Conservation (phyloP, 306 rosid species). For the Glycine tomentella region DNA sequence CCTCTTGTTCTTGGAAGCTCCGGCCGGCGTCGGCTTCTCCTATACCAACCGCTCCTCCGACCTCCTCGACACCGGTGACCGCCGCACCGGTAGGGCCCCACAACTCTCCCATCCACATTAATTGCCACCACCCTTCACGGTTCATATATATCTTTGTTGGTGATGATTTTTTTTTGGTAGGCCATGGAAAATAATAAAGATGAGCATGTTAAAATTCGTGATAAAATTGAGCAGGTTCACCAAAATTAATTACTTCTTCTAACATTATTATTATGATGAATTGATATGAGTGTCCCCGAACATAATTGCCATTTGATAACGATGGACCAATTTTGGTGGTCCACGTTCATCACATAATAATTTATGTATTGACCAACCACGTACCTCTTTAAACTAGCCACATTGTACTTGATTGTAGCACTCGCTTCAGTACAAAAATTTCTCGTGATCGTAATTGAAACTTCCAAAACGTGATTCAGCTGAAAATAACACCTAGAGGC, state of each 20-base stretch:
- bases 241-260: constrained; percentile 8
- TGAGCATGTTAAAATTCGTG: constrained; percentile 1
- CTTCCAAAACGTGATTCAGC: constrained; percentile 32
- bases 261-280: constrained; percentile 21
- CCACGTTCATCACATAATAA: constrained; percentile 43
- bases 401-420: constrained; percentile 45
- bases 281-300: constrained; percentile 21
- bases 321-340: constrained; percentile 45
- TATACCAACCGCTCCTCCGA: constrained; percentile 86
- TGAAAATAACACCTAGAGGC: constrained; percentile 35
- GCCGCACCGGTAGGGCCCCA: constrained; percentile 74
- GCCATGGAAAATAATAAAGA: constrained; percentile 47
- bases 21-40: constrained; percentile 97
- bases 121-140: constrained; percentile 15
- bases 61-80: constrained; percentile 78
- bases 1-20: constrained; percentile 86
- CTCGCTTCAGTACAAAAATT: background rate
- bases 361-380: constrained; percentile 39
- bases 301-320: constrained; percentile 42
- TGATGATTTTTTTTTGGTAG: constrained; percentile 48
- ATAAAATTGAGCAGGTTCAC: constrained; percentile 20
- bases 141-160: constrained; percentile 19
- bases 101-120: background rate
- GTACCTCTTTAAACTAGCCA: constrained; percentile 32
- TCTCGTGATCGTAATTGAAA: constrained; percentile 21